phyloP scores from a whole-genome alignment of 768 basidiomycete species.

The Lactarius tabidus region DNA sequence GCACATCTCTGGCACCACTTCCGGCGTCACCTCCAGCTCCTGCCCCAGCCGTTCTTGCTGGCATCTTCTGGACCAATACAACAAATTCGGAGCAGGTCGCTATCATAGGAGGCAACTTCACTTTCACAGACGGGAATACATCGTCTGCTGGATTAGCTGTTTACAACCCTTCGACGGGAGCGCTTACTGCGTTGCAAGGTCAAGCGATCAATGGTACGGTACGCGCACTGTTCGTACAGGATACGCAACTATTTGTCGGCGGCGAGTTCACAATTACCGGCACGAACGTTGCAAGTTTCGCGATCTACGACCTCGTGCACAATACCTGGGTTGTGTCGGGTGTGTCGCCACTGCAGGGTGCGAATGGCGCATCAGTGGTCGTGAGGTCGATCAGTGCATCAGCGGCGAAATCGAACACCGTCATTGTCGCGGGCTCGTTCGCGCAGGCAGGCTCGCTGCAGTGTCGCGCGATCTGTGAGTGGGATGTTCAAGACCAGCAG shows the following conservation, averaged over 20 bases:
- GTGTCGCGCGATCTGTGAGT: slow-evolving; percentile 77
- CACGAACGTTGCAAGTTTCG: slow-evolving; percentile 62
- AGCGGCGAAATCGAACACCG: slow-evolving; percentile 49
- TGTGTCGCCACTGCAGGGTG: slow-evolving; percentile 57
- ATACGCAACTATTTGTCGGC: slow-evolving; percentile 71
- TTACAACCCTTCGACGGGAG: slow-evolving; percentile 55
- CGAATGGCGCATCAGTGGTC: slow-evolving; percentile 49
- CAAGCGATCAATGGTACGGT: slow-evolving; percentile 71
- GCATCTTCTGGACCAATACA: slow-evolving; percentile 85
- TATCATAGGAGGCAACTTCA: slow-evolving; percentile 90
- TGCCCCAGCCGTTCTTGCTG: slow-evolving; percentile 81
- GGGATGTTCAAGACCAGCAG: slow-evolving; percentile 61
- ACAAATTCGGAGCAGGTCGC: slow-evolving; percentile 60
- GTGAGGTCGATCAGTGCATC: slow-evolving; percentile 71
- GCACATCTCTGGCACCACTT: slow-evolving; percentile 44
- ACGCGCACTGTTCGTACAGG: slow-evolving; percentile 66
- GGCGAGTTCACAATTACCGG: slow-evolving; percentile 72
- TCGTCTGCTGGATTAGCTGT: slow-evolving; percentile 56
- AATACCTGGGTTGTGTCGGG: slow-evolving; percentile 58
- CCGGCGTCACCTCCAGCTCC: slow-evolving; percentile 51
- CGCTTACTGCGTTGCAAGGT: slow-evolving; percentile 54
- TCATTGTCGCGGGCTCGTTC: slow-evolving; percentile 90
- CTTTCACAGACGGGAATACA: slow-evolving; percentile 44
- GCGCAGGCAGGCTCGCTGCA: slow-evolving; percentile 65
- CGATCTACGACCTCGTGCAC: slow-evolving; percentile 69